Base-by-base conservation (phyloP, 2,329 filamentous ascomycete genomes). In the Alternaria hordeiaustralica region DNA sequence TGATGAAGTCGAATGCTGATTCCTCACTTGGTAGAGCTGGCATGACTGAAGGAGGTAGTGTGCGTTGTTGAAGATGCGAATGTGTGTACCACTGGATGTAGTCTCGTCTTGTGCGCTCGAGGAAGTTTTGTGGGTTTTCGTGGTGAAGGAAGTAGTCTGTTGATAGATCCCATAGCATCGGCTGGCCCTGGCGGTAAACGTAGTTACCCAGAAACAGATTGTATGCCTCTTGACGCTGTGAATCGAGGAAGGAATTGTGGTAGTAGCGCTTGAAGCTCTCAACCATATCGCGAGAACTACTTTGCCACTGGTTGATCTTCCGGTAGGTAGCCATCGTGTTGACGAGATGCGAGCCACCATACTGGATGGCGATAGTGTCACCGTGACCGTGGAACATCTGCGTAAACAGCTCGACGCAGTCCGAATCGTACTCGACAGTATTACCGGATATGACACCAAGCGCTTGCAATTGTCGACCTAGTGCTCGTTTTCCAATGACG, bases 241-340 rank as follows among this genome's bases (percentile, higher is more conserved):
- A 94, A 79, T 99, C 96, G 9, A 99, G 87, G 78, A 99, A 99
- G 0, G 95, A 97, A 76, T 99, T 99, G 82, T 98, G 97, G 80
- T 99, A 99, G 79, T 98, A 99, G 26, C 96, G 89, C 80, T 98
- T 99, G 84, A 99, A 97, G 78, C 93, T 97, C 82, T 99, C 96
- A 21, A 99, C 94, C 95, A 99, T 98, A 79, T 99, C 96, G 70
- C 96, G 88, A 3, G 95, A 97, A 79, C 97, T 94, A 72, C 93
- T 97, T 23, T 94, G 97, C 96, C 96, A 99, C 78, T 98, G 95
- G 71, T 98, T 98, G 78, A 97, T 97, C 81, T 98, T 98, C 61
- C 96, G 92, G 79, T 99, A 99, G 5, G 96, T 99, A 69, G 97
- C 94, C 94, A 99, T 98, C 0, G 96, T 99, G 78, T 99, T 99